Evolutionary conservation across 805 yeast species (phyloP), one percentile per base, ranked within the genome.

Genomic region (Zygotorulaspora danielsina): DNA sequence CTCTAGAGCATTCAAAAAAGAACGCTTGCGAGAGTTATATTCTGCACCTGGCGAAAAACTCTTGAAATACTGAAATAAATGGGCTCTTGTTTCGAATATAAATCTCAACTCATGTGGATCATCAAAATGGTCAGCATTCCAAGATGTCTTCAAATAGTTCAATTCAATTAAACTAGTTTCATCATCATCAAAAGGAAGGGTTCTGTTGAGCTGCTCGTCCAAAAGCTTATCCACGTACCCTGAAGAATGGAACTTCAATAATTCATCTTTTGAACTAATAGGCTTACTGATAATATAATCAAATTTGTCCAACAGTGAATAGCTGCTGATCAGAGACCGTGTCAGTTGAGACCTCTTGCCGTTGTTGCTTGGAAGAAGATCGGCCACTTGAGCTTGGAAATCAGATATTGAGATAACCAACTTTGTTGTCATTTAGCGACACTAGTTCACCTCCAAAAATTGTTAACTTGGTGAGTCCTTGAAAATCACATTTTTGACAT

Each of bases 221-320:
- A 76, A 49, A n/a, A 81, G 50, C 7, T 53, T 50, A 5, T 64
- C 53, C 1, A 78, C 59, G 48, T 64, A 80, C 2, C 50, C 53
- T 2, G 42, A 38, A 21, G 73, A 73, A 50, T 81, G 89, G 50
- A 76, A 81, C 20, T 58, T 59, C 2, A 53, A 34, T 6, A 81
- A 45, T 3, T 78, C 79, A 2, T 52, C 45, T 26, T 45, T 46
- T 0, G 61, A 48, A 35, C 54, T 41, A 17, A 30, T 20, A 0
- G 60, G 57, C 11, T 34, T 24, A 7, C 22, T 24, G 6, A 54
- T 39, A 1, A 57, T 42, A 19, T 43, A 33, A 38, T 61, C 59
- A 34, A 61, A 59, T 19, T 45, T 20, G 1, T 48, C 43, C 6
- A 56, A 32, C 19, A 61, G 39, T 1, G 48, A 46, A 27, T 53